These are phyloP conservation scores for Pseudozyma tsukubaensis DNA, from an alignment of 1,284 basidiomycete genomes.

Conservation along the genomic window DNA sequence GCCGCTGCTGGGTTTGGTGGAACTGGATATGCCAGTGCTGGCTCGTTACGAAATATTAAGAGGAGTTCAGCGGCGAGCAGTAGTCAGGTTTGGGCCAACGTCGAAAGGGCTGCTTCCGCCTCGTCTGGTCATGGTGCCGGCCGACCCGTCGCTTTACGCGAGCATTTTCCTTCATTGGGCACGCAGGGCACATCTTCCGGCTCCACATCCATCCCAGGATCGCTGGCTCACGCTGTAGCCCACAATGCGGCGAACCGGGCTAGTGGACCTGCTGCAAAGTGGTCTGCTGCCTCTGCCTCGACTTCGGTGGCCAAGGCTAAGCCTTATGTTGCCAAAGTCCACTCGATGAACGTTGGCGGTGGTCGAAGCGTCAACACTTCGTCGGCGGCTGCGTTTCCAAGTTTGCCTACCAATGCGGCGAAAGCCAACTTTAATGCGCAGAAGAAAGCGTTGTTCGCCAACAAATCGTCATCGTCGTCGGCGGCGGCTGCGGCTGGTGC, in stretches of 20 bases:
- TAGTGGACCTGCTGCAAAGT: constrained; percentile 13
- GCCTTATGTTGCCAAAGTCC: constrained; percentile 35
- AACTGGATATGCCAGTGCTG: constrained; percentile 21
- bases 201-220: constrained; percentile 48
- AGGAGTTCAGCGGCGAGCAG: constrained; percentile 75
- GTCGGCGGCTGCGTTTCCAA: constrained; percentile 48
- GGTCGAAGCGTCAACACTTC: constrained; percentile 26
- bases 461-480: background rate
- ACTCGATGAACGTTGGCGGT: background rate
- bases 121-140: constrained; percentile 40
- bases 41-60: constrained; percentile 84
- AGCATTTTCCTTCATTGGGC: constrained; percentile 58
- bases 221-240: constrained; percentile 49
- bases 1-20: background rate
- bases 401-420: constrained; percentile 54
- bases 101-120: constrained; percentile 79
- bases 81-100: constrained; percentile 83
- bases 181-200: constrained; percentile 5
- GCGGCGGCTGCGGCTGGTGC: too few relatives aligned
- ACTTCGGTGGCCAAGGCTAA: constrained; percentile 10
- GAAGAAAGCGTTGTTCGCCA: constrained; percentile 57
- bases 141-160: constrained; percentile 24
- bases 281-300: constrained; percentile 2
- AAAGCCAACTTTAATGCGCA: constrained; percentile 53
- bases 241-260: constrained; percentile 19